A percentile compares a stretch with the other conserved stretches of the same genome.
Evolutionary conservation across 202 grass and related monocot genomes (phyloP).

Genomic region (Schoenoplectus tabernaemontani): DNA sequence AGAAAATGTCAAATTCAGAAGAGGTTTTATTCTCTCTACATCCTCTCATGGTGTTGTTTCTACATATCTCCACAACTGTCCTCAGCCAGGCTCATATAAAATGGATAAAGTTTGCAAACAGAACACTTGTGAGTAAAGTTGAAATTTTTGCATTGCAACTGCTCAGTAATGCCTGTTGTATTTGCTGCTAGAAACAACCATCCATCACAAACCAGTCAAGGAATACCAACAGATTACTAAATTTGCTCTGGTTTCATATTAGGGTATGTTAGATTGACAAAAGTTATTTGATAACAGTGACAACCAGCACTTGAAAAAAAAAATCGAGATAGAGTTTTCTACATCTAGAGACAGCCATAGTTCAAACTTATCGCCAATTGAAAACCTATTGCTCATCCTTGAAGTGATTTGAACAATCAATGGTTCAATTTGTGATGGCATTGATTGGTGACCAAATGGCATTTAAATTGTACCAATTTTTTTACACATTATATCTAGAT

Average conservation of each 20-base stretch:
- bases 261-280: background rate
- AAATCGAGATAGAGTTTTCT: background rate
- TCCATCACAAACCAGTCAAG: background rate
- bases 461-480: background rate
- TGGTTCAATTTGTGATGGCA: background rate
- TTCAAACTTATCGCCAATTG: background rate
- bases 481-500: background rate
- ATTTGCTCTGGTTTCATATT: background rate
- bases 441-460: background rate
- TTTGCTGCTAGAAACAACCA: background rate
- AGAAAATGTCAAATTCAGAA: slow-evolving; percentile 88
- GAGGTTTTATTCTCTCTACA: slow-evolving; percentile 55
- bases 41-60: slow-evolving; percentile 51
- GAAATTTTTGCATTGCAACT: background rate
- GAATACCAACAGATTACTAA: background rate
- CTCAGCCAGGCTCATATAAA: slow-evolving; percentile 29
- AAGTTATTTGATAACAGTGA: background rate
- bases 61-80: slow-evolving; percentile 63
- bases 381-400: background rate
- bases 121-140: background rate
- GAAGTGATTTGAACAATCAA: background rate
- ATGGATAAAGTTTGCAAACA: background rate
- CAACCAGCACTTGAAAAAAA: background rate
- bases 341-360: background rate
- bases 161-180: background rate